Conservation (phyloP, 202 grass and related monocot genomes). For the Panicum virgatum region DNA sequence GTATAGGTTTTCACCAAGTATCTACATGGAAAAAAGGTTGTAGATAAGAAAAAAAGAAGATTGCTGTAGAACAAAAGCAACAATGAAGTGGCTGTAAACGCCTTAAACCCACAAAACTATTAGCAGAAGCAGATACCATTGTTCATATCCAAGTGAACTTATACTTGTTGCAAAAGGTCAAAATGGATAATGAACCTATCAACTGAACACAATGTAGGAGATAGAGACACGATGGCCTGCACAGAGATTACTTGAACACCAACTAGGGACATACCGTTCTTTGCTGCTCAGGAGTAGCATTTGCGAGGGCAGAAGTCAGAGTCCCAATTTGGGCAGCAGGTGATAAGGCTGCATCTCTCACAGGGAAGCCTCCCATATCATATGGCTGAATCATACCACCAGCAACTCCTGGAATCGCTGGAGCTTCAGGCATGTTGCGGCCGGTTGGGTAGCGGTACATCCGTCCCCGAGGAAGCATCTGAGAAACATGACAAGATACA, state of each 20-base stretch:
- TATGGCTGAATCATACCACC: constrained; percentile 80
- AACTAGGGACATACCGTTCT: constrained; percentile 59
- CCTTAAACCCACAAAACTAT: not conserved
- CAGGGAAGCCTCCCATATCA: constrained; percentile 66
- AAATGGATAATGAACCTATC: constrained; percentile 18
- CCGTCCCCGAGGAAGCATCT: constrained; percentile 84
- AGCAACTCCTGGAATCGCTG: constrained; percentile 53
- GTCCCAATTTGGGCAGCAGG: constrained; percentile 70
- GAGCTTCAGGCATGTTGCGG: constrained; percentile 75
- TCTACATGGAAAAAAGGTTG: constrained; percentile 35
- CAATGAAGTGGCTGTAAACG: not conserved
- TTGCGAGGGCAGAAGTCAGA: constrained; percentile 86
- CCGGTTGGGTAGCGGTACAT: constrained; percentile 79
- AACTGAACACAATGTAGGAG: not conserved
- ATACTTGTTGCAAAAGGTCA: not conserved
- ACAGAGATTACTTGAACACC: not conserved
- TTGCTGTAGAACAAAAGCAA: not conserved
- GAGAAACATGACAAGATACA: constrained; percentile 25
- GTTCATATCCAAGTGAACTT: not conserved
- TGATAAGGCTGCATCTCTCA: constrained; percentile 60
- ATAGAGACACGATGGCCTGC: not conserved
- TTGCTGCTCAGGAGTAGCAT: constrained; percentile 80
- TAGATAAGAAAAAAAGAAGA: not conserved
- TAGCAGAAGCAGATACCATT: not conserved
- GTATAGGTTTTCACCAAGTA: constrained; percentile 86